Evolutionary conservation across 495 filamentous ascomycete species (phyloP), one percentile per base, ranked within the genome.

Genomic region (Penicillium silybi): DNA sequence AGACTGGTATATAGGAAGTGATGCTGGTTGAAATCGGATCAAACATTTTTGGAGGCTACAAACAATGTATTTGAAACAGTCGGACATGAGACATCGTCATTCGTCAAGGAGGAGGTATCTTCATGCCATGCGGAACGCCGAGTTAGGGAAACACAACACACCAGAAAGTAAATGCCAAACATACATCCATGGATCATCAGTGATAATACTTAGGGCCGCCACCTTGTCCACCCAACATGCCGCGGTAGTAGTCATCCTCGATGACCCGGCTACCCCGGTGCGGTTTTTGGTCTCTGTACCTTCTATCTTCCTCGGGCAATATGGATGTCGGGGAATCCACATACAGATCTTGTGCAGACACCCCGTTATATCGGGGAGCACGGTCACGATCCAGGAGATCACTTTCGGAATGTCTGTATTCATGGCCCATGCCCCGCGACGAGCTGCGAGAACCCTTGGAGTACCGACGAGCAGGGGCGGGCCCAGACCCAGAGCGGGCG

Each of bases 391-490:
- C 47, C 2, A 63, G 53, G n/a, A 75, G 53, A 40, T 77, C 73
- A 41, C 64, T 62, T 37, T 75, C 73, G 0, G 72, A 74, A 38
- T 72, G 73, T 43, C 71, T 56, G 44, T 76, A 75, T 5, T 69
- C 65, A 26, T 52, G 45, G 13, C 60, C 56, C 15, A 67, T 52
- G 7, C 67, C 57, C 6, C 68, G 66, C 0, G 71, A 70, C 1
- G 65, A 68, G 50, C 72, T 77, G 15, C 71, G 68, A 10, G 66
- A 65, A 4, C 61, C 57, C 20, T 56, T 40, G 6, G 61, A 53
- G 29, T 44, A 61, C 18, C 46, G 58, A 32, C 56, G 53, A 8
- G 54, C 29, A 17, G 44, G 46, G 10, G 50, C 44, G 13, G 51
- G 41, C 11, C 58, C 66, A n/a, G 63, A 61, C n/a, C 62, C 64